These are phyloP conservation scores for Lasiosphaeriaceae sp. DNA, from an alignment of 495 filamentous ascomycete species.

Conservation along the genomic window DNA sequence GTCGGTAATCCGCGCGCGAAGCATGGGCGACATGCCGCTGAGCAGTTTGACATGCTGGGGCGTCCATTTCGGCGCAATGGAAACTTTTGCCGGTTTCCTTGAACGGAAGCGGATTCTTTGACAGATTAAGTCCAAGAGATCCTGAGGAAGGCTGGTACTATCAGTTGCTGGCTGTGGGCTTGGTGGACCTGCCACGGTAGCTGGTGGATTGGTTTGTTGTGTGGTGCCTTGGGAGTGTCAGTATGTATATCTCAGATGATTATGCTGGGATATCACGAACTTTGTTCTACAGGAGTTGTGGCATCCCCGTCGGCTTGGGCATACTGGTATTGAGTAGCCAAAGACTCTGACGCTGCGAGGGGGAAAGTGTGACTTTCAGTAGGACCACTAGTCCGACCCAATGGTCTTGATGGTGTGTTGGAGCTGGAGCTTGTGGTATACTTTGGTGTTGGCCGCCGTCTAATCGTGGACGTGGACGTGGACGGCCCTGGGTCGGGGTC, in stretches of 20 bases:
- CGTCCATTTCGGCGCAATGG: constrained; percentile 2
- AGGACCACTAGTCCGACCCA: too few species aligned
- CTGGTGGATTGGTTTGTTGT: not conserved
- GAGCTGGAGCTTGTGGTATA: too few species aligned
- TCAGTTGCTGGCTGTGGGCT: not conserved
- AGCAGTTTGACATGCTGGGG: not conserved
- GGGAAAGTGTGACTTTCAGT: too few species aligned
- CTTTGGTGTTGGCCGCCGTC: too few species aligned
- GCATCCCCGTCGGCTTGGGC: too few species aligned
- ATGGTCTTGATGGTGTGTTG: too few species aligned
- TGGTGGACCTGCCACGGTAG: not conserved
- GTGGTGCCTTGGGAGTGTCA: not conserved
- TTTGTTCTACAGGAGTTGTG: too few species aligned
- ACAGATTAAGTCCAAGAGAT: constrained; percentile 1
- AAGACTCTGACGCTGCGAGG: too few species aligned
- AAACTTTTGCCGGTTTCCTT: not conserved
- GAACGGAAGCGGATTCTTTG: constrained; percentile 7
- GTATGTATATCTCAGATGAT: too few species aligned
- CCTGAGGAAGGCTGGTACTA: too few species aligned
- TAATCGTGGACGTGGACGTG: not conserved
- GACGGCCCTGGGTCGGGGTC: not conserved
- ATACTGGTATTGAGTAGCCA: too few species aligned
- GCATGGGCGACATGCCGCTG: constrained; percentile 2
- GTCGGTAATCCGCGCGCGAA: not conserved
- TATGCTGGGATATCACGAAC: too few species aligned